A percentile compares a stretch with the other conserved stretches of the same genome.
These are phyloP conservation scores for Lactarius tabidus DNA, from an alignment of 768 basidiomycete species.

Conservation along the genomic window DNA sequence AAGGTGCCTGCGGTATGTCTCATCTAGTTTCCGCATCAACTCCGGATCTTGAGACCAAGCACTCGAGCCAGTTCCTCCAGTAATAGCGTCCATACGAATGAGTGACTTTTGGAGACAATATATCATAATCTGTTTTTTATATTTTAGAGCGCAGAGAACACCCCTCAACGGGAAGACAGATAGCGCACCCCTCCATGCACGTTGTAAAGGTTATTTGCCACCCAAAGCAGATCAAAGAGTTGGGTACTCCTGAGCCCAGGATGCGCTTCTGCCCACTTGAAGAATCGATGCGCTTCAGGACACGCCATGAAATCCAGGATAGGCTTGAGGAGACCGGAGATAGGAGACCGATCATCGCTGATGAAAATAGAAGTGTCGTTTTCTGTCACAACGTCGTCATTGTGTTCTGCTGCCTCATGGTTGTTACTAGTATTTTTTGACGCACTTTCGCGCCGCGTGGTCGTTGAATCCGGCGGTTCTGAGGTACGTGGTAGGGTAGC, in stretches of 20 bases:
- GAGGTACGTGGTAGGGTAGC: not conserved
- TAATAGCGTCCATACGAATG: slow-evolving; percentile 2
- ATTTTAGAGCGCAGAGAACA: not conserved
- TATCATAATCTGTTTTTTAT: slow-evolving; percentile 1
- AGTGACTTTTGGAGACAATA: slow-evolving; percentile 10
- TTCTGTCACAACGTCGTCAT: not conserved
- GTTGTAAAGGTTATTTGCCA: slow-evolving; percentile 15
- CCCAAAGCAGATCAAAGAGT: slow-evolving; percentile 16
- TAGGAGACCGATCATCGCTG: not conserved
- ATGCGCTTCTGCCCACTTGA: slow-evolving; percentile 6
- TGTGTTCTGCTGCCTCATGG: not conserved
- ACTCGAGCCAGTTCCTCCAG: not conserved
- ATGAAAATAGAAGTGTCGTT: not conserved
- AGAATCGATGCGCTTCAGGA: not conserved
- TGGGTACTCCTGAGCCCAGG: not conserved
- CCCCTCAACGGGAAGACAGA: too few species aligned
- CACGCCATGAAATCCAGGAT: slow-evolving; percentile 6
- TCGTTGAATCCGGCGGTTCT: not conserved
- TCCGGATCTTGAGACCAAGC: not conserved
- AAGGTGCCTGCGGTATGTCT: not conserved
- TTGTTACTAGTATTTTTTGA: not conserved
- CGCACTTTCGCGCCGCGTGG: not conserved
- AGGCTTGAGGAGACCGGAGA: not conserved
- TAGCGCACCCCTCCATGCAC: slow-evolving; percentile 19
- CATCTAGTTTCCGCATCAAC: slow-evolving; percentile 10